phyloP scores from a whole-genome alignment of 768 basidiomycete species.

The Hericium alpestre region DNA sequence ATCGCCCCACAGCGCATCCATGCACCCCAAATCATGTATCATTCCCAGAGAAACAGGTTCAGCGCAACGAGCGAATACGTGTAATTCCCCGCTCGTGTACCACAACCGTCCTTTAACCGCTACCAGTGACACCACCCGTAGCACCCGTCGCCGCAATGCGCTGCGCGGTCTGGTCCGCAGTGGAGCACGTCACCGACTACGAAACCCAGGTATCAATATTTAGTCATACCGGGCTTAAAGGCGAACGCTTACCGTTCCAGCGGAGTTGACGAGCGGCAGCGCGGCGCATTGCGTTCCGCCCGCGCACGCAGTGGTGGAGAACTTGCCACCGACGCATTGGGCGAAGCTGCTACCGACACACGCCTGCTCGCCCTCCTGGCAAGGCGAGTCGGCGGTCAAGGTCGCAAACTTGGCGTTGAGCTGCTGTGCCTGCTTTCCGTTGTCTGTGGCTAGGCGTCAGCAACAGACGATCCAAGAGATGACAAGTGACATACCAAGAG shows the following conservation, averaged over 20 bases:
- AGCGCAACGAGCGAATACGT: too few relatives aligned
- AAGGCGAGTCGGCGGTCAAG: slow-evolving; percentile 17
- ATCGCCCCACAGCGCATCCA: too few relatives aligned
- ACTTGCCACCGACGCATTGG: slow-evolving; percentile 16
- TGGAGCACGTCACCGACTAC: slow-evolving; percentile 23
- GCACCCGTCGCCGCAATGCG: slow-evolving; percentile 28
- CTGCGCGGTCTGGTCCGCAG: slow-evolving; percentile 20
- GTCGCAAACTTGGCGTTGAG: slow-evolving; percentile 23
- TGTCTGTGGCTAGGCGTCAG: slow-evolving; percentile 17
- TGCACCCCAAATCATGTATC: too few relatives aligned
- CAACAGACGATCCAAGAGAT: neutral
- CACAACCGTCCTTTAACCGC: too few relatives aligned
- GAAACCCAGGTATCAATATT: neutral
- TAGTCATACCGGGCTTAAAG: neutral
- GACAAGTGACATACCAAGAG: slow-evolving; percentile 3
- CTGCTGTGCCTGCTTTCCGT: slow-evolving; percentile 24
- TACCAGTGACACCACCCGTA: slow-evolving; percentile 17
- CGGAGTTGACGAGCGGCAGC: slow-evolving; percentile 17
- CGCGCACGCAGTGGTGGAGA: slow-evolving; percentile 11
- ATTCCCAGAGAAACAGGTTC: too few relatives aligned
- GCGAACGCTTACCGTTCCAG: slow-evolving; percentile 8
- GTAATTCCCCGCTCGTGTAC: too few relatives aligned
- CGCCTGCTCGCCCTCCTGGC: slow-evolving; percentile 15
- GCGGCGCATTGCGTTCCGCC: slow-evolving; percentile 13
- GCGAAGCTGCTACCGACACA: slow-evolving; percentile 15